A percentile compares a stretch with the other conserved stretches of the same genome.
Conservation (phyloP, 2,329 filamentous ascomycete species). For the Juglanconis oblonga region DNA sequence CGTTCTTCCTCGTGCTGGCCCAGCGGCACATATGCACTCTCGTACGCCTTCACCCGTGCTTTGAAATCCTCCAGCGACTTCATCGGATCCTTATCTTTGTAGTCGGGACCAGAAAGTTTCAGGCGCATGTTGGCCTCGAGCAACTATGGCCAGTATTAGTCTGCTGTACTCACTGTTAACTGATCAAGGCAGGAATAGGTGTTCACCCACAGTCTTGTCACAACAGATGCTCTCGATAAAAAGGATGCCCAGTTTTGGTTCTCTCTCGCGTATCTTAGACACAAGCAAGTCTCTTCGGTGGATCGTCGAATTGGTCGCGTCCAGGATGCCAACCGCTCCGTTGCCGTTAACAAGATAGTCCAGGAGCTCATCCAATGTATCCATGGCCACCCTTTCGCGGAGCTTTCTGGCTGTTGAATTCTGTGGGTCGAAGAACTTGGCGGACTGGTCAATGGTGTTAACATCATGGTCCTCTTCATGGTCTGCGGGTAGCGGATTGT, state of each 20-base stretch:
- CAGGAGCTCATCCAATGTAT: constrained; percentile 86
- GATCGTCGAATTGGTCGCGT: constrained; percentile 95
- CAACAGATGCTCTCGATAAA: constrained; percentile 95
- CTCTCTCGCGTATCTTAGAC: constrained; percentile 75
- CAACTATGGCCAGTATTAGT: constrained; percentile 42
- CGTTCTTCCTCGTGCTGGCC: constrained; percentile 88
- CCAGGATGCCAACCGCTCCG: constrained; percentile 90
- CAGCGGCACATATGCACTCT: constrained; percentile 88
- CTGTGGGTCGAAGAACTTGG: constrained; percentile 88
- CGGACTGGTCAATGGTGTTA: constrained; percentile 75
- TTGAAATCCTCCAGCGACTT: constrained; percentile 88
- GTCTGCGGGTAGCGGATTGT: constrained; percentile 6
- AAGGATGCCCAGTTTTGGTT: constrained; percentile 84
- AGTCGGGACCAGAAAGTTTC: constrained; percentile 93
- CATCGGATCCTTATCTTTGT: constrained; percentile 86
- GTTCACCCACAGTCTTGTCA: constrained; percentile 59
- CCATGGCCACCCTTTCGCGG: constrained; percentile 86
- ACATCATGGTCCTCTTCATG: constrained; percentile 11
- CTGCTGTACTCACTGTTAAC: background rate
- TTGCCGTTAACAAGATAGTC: constrained; percentile 81
- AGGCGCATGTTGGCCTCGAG: constrained; percentile 96
- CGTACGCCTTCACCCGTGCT: constrained; percentile 86
- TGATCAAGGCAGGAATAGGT: background rate
- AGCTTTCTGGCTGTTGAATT: constrained; percentile 80
- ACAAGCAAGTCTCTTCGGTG: constrained; percentile 80